Percentiles rank a stretch among this genome's conserved stretches.
These are phyloP conservation scores for Laburnicola sp. DNA, from an alignment of 2,329 filamentous ascomycete genomes.

Conservation along the genomic window DNA sequence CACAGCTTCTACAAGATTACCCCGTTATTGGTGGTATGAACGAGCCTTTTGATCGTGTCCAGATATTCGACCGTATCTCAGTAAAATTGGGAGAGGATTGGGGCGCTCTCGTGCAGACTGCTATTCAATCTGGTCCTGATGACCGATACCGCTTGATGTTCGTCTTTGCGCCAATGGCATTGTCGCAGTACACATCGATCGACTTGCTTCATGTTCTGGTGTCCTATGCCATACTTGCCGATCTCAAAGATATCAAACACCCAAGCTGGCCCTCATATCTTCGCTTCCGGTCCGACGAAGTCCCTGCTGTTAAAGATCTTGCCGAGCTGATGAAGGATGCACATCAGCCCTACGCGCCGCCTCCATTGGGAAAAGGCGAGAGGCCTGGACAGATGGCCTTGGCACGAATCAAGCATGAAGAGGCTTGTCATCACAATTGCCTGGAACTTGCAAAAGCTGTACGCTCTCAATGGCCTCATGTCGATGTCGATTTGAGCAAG, in stretches of 20 bases:
- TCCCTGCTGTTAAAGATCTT: constrained; percentile 39
- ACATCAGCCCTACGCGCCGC: constrained; percentile 11
- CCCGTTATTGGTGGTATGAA: constrained; percentile 47
- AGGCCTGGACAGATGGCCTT: constrained; percentile 37
- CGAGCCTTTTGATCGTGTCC: constrained; percentile 30
- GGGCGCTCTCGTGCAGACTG: constrained; percentile 50
- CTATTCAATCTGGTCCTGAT: constrained; percentile 24
- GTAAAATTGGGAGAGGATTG: constrained; percentile 47
- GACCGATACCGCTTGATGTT: constrained; percentile 51
- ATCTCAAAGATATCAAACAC: constrained; percentile 45
- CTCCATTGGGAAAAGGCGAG: not conserved
- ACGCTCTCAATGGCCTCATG: constrained; percentile 43
- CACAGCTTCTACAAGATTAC: constrained; percentile 37
- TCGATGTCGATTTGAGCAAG: constrained; percentile 33
- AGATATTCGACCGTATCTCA: constrained; percentile 48
- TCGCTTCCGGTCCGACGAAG: constrained; percentile 43
- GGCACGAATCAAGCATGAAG: constrained; percentile 23
- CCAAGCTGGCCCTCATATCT: constrained; percentile 39
- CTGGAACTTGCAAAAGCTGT: constrained; percentile 48
- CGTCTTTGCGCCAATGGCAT: constrained; percentile 52
- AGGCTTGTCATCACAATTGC: constrained; percentile 36
- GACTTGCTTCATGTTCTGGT: constrained; percentile 49
- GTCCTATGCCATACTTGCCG: constrained; percentile 49
- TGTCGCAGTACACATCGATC: constrained; percentile 45
- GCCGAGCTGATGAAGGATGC: constrained; percentile 32